Evolutionary conservation across 768 basidiomycete species (phyloP).

Genomic region (Boletus rubescentipes): DNA sequence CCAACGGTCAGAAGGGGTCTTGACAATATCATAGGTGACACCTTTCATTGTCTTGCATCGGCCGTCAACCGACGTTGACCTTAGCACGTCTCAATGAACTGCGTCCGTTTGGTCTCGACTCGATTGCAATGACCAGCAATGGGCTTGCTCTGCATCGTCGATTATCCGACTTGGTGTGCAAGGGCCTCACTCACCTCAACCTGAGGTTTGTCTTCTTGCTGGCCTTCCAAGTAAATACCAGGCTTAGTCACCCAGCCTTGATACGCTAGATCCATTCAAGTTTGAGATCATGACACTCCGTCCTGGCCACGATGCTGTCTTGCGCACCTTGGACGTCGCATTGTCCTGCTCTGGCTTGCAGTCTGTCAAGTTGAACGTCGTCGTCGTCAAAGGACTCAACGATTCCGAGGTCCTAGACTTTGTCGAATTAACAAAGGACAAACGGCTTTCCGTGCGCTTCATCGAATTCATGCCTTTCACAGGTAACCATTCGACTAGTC

Average conservation of each 20-base stretch:
- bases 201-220: slow-evolving; percentile 45
- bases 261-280: slow-evolving; percentile 83
- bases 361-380: slow-evolving; percentile 81
- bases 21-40: slow-evolving; percentile 62
- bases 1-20: slow-evolving; percentile 81
- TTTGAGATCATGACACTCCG: slow-evolving; percentile 87
- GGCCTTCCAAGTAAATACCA: neutral
- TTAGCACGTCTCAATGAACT: slow-evolving; percentile 63
- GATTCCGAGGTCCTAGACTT: slow-evolving; percentile 80
- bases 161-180: slow-evolving; percentile 62
- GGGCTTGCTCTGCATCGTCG: slow-evolving; percentile 74
- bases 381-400: slow-evolving; percentile 79
- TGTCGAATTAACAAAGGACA: slow-evolving; percentile 68
- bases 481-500: slow-evolving; percentile 42
- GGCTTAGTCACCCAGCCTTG: slow-evolving; percentile 50
- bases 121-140: slow-evolving; percentile 87
- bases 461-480: slow-evolving; percentile 96
- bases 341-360: slow-evolving; percentile 47
- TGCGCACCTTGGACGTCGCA: slow-evolving; percentile 66
- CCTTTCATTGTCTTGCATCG: slow-evolving; percentile 2
- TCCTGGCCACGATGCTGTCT: slow-evolving; percentile 71
- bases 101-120: slow-evolving; percentile 58
- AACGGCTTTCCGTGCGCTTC: slow-evolving; percentile 70
- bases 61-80: slow-evolving; percentile 6
- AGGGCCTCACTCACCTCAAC: slow-evolving; percentile 77